A percentile compares a stretch with the other conserved stretches of the same genome.
Evolutionary conservation across 139 green algal species (phyloP).

Genomic region (Trebouxia sp.): DNA sequence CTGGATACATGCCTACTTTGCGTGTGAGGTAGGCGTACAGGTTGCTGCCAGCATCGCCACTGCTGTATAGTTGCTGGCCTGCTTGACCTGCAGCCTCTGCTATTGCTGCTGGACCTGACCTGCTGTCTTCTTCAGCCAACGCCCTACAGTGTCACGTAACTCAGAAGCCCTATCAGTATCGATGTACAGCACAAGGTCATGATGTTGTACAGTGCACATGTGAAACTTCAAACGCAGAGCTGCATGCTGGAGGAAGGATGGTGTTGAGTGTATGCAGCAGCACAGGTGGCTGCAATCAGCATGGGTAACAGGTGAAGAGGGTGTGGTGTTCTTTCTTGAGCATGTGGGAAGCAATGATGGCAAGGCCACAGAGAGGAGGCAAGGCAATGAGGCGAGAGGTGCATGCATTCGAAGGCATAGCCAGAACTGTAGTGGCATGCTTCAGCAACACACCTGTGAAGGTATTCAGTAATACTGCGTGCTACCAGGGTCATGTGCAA

Average conservation of each 20-base stretch:
- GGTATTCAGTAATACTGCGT: constrained; percentile 69
- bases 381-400: not conserved
- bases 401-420: not conserved
- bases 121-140: constrained; percentile 72
- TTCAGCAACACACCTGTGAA: constrained; percentile 73
- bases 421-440: no score
- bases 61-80: constrained; percentile 54
- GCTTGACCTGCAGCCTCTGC: constrained; percentile 51
- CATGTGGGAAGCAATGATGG: not conserved
- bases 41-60: constrained; percentile 45
- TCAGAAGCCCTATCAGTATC: not conserved
- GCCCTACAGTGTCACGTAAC: constrained; percentile 41
- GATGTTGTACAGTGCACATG: no score
- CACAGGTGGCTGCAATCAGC: not conserved
- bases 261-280: no score
- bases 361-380: not conserved
- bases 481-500: constrained; percentile 58
- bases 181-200: no score
- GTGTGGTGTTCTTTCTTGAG: not conserved
- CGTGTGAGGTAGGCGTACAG: constrained; percentile 66
- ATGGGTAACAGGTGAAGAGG: not conserved
- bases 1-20: constrained; percentile 75
- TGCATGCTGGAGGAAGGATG: no score
- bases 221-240: no score
- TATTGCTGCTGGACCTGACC: constrained; percentile 26